These are phyloP conservation scores for Calonectria pauciramosa DNA, from an alignment of 2,329 filamentous ascomycete genomes.

Conservation along the genomic window DNA sequence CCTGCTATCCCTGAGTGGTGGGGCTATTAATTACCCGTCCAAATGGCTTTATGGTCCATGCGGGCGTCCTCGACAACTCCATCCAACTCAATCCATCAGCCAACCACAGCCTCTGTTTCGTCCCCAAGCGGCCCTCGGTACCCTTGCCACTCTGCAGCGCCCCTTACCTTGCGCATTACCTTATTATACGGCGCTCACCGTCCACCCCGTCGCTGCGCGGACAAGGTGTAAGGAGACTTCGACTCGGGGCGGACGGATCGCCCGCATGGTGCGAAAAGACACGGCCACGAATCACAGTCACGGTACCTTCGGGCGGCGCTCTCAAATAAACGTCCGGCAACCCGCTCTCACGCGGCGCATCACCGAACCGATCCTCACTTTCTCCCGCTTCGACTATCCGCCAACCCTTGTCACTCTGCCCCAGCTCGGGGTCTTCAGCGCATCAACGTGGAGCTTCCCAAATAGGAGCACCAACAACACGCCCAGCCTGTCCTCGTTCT, in stretches of 20 bases:
- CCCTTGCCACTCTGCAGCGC: conserved; percentile 17
- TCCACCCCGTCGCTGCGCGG: conserved; percentile 6
- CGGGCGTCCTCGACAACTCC: conserved; percentile 13
- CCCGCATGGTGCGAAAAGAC: background rate
- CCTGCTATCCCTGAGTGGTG: conserved; percentile 1
- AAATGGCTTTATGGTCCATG: conserved; percentile 12
- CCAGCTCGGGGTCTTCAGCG: conserved; percentile 28
- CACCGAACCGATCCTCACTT: conserved; percentile 22
- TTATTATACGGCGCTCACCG: background rate
- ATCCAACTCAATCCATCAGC: background rate
- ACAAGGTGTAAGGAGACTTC: conserved; percentile 5
- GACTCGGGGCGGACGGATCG: conserved; percentile 10
- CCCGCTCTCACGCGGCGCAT: conserved; percentile 23
- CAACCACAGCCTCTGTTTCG: conserved; percentile 6
- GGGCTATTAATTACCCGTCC: conserved; percentile 5
- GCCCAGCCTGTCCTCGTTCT: conserved; percentile 39
- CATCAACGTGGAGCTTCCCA: conserved; percentile 45
- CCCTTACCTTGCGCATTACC: conserved; percentile 23
- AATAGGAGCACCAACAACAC: conserved; percentile 44
- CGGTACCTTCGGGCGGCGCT: background rate
- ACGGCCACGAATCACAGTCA: conserved; percentile 10
- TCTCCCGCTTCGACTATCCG: conserved; percentile 16
- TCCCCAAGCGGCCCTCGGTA: background rate
- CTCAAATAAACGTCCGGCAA: conserved; percentile 2
- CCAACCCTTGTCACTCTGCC: conserved; percentile 23